Evolutionary conservation across 768 basidiomycete species (phyloP), one percentile per base, ranked within the genome.

Genomic region (Suillus plorans): DNA sequence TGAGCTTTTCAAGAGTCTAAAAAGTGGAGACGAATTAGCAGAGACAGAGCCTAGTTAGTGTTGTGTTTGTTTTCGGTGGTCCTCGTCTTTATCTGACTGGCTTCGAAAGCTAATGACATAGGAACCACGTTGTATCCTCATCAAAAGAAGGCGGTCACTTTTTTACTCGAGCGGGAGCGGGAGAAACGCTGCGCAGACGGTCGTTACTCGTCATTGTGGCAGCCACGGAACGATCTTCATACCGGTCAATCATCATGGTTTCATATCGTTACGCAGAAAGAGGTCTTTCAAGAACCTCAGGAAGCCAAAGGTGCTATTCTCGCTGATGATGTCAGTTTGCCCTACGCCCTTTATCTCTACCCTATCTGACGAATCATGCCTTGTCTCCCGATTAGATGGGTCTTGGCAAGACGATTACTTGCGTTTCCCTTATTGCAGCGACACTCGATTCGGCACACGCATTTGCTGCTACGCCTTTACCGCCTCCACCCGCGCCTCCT

Each of bases 101-200:
- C 64, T 69, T 53, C 52, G 64, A 70, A 70, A 91, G 90, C 79
- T 59, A 71, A 81, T 61, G 88, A 91, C 70, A 86, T 99, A 62
- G 90, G 89, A 44, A 97, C 97, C 25, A 83, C 79, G 56, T 81
- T 99, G 9, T 99, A 99, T 78, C 94, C 97, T 22, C 97, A 99
- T 81, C 97, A 99, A 79, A 97, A 95, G 79, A 97, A 97, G 76
- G 97, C 97, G 28, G 82, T 99, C 22, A 95, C 97, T 2, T 99
- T 99, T 78, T 81, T 99, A 59, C 82, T 98, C 22, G 94, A 97
- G 72, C 86, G 97, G 73, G 89, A 92, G 75, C 84, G 87, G 66
- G 92, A 94, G 77, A 82, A 79, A 66, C 74, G 77, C 41, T 80
- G 81, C 44, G 69, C 77, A 52, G 83, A 86, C 76, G 92, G 90